These are phyloP conservation scores for Corylus americana DNA, from an alignment of 306 rosid species.

Conservation along the genomic window DNA sequence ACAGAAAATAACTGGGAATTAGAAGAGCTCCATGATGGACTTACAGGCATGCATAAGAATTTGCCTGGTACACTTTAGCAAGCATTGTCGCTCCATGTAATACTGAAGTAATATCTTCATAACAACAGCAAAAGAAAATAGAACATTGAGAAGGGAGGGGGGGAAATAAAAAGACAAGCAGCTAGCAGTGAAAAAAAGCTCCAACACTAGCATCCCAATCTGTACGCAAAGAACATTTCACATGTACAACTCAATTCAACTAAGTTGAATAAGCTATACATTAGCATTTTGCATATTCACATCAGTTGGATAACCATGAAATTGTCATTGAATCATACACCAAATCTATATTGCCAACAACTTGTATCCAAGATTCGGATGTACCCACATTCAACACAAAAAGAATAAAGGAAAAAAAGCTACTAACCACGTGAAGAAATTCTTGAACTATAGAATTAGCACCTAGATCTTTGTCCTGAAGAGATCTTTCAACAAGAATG, in stretches of 20 bases:
- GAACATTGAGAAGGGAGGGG: neutral
- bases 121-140: conserved; percentile 21
- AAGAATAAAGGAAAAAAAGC: conserved; percentile 9
- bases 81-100: conserved; percentile 88
- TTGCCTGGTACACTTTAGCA: conserved; percentile 85
- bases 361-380: neutral
- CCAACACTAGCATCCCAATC: neutral
- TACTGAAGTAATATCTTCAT: conserved; percentile 70
- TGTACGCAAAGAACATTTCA: conserved; percentile 18
- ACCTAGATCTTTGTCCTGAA: conserved; percentile 45
- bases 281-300: neutral
- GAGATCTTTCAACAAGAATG: conserved; percentile 67
- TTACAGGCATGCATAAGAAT: conserved; percentile 83
- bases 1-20: neutral
- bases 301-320: neutral
- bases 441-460: conserved; percentile 53
- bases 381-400: neutral
- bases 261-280: neutral
- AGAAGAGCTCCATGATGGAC: conserved; percentile 31
- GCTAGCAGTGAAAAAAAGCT: conserved; percentile 11
- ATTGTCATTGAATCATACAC: neutral
- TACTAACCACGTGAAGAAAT: conserved; percentile 66
- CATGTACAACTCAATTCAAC: neutral
- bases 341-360: neutral
- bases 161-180: conserved; percentile 15